Evolutionary conservation across 2,329 filamentous ascomycete species (phyloP), one percentile per base, ranked within the genome.

Genomic region (Magnaporthales sp.): DNA sequence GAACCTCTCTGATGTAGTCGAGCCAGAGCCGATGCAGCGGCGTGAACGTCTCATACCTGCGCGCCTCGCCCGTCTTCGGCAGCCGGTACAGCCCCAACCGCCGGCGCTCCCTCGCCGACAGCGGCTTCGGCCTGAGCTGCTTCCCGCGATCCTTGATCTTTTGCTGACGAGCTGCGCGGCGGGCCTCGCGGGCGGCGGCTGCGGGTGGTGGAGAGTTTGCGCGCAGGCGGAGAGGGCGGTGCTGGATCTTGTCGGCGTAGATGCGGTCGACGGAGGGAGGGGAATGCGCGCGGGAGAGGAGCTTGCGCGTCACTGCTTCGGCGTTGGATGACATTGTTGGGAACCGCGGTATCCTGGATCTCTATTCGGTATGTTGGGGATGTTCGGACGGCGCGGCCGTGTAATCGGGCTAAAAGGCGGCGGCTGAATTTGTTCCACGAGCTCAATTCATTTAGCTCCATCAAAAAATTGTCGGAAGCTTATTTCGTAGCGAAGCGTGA

Each of bases 31-130:
- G 77, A 75, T 96, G 87, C 70, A 99, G 78, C 0, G 90, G 90
- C 71, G 88, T 84, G 75, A 95, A 98, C 32, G 94, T 84, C 4
- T 82, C 82, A 73, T 96, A 96, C 69, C 88, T 89, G 70, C 85
- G 84, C 67, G 89, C 86, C 46, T 84, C 79, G 68, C 58, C 15
- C 31, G 26, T 13, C 0, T 86, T 86, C 0, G 91, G 89, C 6
- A 97, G 84, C 11, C 91, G 86, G 78, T 96, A 89, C 19, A 97
- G 81, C 11, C 88, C 86, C 0, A 93, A 82, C 4, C 80, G 80
- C 15, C 93, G 89, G 71, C 93, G 92, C 74, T 95, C 86, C 26
- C 89, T 87, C 0, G 93, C 90, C 0, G 92, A 94, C 0, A 99
- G 82, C 0, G 93, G 93, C 70, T 78, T 87, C 56, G 80, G 89